A percentile compares a stretch with the other conserved stretches of the same genome.
Evolutionary conservation across 768 basidiomycete species (phyloP).

Genomic region (Udeniomyces megalosporus): DNA sequence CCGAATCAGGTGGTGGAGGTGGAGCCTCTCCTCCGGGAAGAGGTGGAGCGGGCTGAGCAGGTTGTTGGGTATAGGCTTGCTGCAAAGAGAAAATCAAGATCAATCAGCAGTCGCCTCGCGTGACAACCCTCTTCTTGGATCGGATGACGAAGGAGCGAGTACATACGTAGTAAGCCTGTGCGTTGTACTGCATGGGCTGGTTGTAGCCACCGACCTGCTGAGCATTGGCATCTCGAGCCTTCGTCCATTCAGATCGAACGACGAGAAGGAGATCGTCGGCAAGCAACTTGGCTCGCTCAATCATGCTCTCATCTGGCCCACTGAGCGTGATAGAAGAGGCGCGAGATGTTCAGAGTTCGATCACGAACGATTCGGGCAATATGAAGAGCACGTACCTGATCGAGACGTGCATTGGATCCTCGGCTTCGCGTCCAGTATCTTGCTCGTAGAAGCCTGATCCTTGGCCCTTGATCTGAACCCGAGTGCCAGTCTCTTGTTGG

Average conservation of each 20-base stretch:
- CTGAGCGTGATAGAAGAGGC: slow-evolving; percentile 23
- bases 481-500: slow-evolving; percentile 83
- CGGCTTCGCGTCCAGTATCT: slow-evolving; percentile 71
- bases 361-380: background rate
- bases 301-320: slow-evolving; percentile 75
- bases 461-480: slow-evolving; percentile 90
- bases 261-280: slow-evolving; percentile 80
- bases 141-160: background rate
- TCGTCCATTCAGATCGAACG: slow-evolving; percentile 72
- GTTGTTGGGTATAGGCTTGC: background rate
- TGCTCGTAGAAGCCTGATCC: slow-evolving; percentile 91
- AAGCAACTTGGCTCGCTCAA: slow-evolving; percentile 67
- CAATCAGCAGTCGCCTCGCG: too few relatives aligned
- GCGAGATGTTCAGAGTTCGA: background rate
- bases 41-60: slow-evolving; percentile 30
- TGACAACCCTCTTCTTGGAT: too few relatives aligned
- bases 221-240: slow-evolving; percentile 46
- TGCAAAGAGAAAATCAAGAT: background rate
- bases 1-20: slow-evolving; percentile 21
- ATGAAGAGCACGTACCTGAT: slow-evolving; percentile 48
- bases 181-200: background rate
- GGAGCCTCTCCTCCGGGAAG: slow-evolving; percentile 24
- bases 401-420: slow-evolving; percentile 81
- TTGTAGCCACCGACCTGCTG: slow-evolving; percentile 59
- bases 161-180: slow-evolving; percentile 4